A percentile compares a stretch with the other conserved stretches of the same genome.
phyloP scores from a whole-genome alignment of 257 asterid genomes.

The Eucommia ulmoides region DNA sequence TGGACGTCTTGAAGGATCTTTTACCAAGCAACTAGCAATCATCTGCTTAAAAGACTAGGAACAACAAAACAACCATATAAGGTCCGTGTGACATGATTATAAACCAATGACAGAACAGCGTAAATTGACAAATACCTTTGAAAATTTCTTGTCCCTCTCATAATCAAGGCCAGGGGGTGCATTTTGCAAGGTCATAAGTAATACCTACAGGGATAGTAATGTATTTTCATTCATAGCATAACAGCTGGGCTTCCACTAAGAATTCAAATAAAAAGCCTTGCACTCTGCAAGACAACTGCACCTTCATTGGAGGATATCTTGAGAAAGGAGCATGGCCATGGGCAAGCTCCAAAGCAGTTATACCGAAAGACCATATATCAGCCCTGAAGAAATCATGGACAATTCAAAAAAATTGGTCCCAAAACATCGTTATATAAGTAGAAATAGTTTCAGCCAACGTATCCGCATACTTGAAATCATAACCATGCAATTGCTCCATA shows the following conservation, averaged over 20 bases:
- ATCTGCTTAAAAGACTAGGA: constrained; percentile 18
- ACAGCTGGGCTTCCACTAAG: background rate
- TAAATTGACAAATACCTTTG: constrained; percentile 9
- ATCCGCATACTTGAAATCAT: constrained; percentile 81
- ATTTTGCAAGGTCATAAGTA: constrained; percentile 21
- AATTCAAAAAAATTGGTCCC: too few relatives aligned
- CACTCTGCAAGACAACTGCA: background rate
- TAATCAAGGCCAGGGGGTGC: constrained; percentile 22
- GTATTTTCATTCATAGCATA: too few relatives aligned
- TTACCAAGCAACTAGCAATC: constrained; percentile 22
- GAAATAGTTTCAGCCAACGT: constrained; percentile 10
- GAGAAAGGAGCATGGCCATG: constrained; percentile 32
- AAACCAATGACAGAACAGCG: too few relatives aligned
- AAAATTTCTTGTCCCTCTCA: constrained; percentile 19
- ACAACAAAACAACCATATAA: too few relatives aligned
- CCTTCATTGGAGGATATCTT: constrained; percentile 29
- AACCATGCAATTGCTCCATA: constrained; percentile 94
- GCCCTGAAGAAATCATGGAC: constrained; percentile 18
- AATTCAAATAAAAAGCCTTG: background rate
- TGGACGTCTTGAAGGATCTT: constrained; percentile 21
- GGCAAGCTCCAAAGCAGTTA: constrained; percentile 25
- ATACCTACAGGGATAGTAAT: constrained; percentile 15
- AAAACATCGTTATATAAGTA: too few relatives aligned
- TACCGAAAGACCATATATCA: constrained; percentile 27
- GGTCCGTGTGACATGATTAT: too few relatives aligned